A percentile compares a stretch with the other conserved stretches of the same genome.
Conservation (phyloP, 1,284 basidiomycete species). For the Inonotus obliquus region DNA sequence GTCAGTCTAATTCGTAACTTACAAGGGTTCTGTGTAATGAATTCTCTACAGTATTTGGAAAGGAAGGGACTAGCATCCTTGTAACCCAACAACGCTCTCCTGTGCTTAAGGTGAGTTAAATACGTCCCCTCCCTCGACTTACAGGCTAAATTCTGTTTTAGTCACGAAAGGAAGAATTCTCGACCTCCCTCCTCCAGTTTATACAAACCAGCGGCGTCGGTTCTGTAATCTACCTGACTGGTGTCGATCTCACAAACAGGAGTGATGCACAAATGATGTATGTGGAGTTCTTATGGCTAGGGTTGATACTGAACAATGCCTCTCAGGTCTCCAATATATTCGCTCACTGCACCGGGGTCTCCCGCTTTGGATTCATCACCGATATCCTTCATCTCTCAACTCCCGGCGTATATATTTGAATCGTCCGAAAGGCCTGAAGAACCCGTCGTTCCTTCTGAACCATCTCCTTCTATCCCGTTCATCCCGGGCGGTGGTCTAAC, state of each 20-base stretch:
- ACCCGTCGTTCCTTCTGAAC: slow-evolving; percentile 28
- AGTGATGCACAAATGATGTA: slow-evolving; percentile 75
- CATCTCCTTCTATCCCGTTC: slow-evolving; percentile 43
- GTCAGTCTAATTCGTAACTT: slow-evolving; percentile 24
- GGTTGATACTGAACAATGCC: background rate
- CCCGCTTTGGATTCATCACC: slow-evolving; percentile 36
- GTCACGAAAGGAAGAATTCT: slow-evolving; percentile 66
- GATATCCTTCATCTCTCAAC: slow-evolving; percentile 34
- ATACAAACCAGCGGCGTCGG: slow-evolving; percentile 43
- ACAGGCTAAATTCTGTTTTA: slow-evolving; percentile 28
- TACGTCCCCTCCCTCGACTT: background rate
- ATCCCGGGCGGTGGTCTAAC: slow-evolving; percentile 76
- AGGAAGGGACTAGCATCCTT: slow-evolving; percentile 40
- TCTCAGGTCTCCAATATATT: slow-evolving; percentile 54
- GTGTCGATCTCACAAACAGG: slow-evolving; percentile 69
- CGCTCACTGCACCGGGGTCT: slow-evolving; percentile 40
- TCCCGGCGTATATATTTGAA: slow-evolving; percentile 39
- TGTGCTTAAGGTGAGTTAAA: slow-evolving; percentile 54
- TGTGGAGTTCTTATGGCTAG: slow-evolving; percentile 27
- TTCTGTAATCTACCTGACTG: slow-evolving; percentile 59
- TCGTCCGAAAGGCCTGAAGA: background rate
- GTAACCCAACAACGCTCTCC: slow-evolving; percentile 77
- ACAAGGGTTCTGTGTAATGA: background rate
- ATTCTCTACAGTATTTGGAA: slow-evolving; percentile 54
- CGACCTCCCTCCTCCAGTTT: slow-evolving; percentile 52